Base-by-base conservation (phyloP, 306 rosid species). In the Cucurbita moschata region DNA sequence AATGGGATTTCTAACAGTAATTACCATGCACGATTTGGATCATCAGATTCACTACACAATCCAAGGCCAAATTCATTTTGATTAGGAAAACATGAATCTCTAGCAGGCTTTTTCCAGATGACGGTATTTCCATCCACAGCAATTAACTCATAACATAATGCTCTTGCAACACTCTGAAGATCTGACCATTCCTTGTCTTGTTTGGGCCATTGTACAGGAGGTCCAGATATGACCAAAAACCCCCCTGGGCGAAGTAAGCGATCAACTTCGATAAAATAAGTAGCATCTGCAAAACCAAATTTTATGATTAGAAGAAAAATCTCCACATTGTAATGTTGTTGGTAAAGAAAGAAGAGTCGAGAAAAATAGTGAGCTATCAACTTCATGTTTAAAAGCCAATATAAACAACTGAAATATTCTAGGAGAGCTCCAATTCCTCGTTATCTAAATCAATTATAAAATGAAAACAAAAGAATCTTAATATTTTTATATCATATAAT, bases 131-230 rank as follows among this genome's bases (percentile, higher is more conserved):
- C 96, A 81, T 95, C 99, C 44, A 91, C 96, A 23, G 90, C 92
- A 82, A 88, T 82, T 77, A 95, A 82, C 76, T 95, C 99, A 78
- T 89, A 95, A 84, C 99, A 95, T 85, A 88, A 81, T 56, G 96
- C 85, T 89, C 96, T 89, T 59, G 99, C 97, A 60, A 91, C 91
- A 57, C 81, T 88, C 87, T 95, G 99, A 58, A 95, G 96, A 81
- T 91, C 99, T 50, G 97, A 90, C 97, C 97, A 95, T 85, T 95
- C 99, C 85, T 91, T 95, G 74, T 95, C 99, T 86, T 95, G 99
- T 79, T 89, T 89, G 68, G 93, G 74, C 99, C 99, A 95, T 79
- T 88, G 92, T 46, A 95, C 99, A 65, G 99, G 99, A 67, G 99
- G 99, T 8, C 97, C 99, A 62, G 97, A 95, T 69, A 95, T 91